Evolutionary conservation across 2,329 filamentous ascomycete species (phyloP).

Genomic region (Clonostachys chloroleuca): DNA sequence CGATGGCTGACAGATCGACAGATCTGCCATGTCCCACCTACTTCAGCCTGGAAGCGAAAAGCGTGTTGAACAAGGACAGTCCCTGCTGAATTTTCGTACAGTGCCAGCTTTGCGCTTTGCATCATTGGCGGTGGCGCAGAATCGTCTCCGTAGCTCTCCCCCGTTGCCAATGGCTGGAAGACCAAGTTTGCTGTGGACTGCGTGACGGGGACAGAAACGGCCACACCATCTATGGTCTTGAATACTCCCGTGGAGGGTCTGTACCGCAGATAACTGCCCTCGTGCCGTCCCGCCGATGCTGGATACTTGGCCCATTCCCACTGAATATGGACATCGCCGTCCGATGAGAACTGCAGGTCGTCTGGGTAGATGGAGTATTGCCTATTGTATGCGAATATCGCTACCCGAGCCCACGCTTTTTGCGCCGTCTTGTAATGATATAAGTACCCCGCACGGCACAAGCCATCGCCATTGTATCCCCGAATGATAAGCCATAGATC

Average conservation of each 20-base stretch:
- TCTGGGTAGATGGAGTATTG: slow-evolving; percentile 16
- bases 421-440: slow-evolving; percentile 7
- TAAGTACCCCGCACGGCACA: slow-evolving; percentile 7
- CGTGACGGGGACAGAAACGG: slow-evolving; percentile 6
- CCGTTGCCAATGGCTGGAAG: slow-evolving; percentile 11
- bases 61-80: slow-evolving; percentile 7
- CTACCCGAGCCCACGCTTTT: slow-evolving; percentile 6
- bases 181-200: slow-evolving; percentile 7
- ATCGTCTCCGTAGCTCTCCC: slow-evolving; percentile 11
- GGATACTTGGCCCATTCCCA: slow-evolving; percentile 19
- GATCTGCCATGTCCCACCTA: slow-evolving; percentile 7
- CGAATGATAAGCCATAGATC: slow-evolving; percentile 10
- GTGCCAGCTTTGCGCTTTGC: slow-evolving; percentile 12
- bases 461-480: slow-evolving; percentile 4
- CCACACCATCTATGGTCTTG: slow-evolving; percentile 5
- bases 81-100: slow-evolving; percentile 9
- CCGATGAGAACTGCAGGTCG: slow-evolving; percentile 15
- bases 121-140: slow-evolving; percentile 8
- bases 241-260: slow-evolving; percentile 10
- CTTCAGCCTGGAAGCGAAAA: slow-evolving; percentile 10
- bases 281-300: slow-evolving; percentile 14
- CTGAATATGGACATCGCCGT: slow-evolving; percentile 15
- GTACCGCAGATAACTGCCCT: slow-evolving; percentile 16
- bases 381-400: slow-evolving; percentile 9
- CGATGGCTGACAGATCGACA: slow-evolving; percentile 7